phyloP scores from a whole-genome alignment of 768 basidiomycete genomes.

The Pleurotus salmoneostramineus region DNA sequence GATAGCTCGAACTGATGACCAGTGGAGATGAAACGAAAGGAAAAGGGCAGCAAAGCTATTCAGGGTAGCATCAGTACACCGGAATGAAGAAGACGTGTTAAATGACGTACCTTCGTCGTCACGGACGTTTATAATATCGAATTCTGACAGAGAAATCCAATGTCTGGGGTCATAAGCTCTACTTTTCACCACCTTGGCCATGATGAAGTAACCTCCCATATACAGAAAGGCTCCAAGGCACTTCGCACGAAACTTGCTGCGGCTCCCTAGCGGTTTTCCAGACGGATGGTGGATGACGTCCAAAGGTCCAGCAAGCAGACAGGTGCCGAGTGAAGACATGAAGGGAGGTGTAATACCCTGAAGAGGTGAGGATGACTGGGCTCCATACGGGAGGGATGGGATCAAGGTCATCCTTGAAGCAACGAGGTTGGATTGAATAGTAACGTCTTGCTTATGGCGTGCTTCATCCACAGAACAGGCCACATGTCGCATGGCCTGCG shows the following conservation, averaged over 20 bases:
- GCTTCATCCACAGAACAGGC: slow-evolving; percentile 82
- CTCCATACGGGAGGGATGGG: slow-evolving; percentile 19
- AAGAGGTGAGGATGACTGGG: slow-evolving; percentile 23
- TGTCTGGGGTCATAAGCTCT: slow-evolving; percentile 83
- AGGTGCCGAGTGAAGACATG: slow-evolving; percentile 71
- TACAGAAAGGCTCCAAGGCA: slow-evolving; percentile 93
- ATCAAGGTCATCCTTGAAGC: slow-evolving; percentile 55
- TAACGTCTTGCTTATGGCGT: slow-evolving; percentile 58
- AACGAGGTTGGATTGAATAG: slow-evolving; percentile 64
- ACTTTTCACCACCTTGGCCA: slow-evolving; percentile 82
- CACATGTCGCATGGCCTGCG: slow-evolving; percentile 71
- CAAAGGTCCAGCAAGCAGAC: slow-evolving; percentile 78
- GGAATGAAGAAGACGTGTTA: background rate
- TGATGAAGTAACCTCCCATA: slow-evolving; percentile 75
- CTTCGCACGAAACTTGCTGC: slow-evolving; percentile 64
- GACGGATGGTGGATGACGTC: slow-evolving; percentile 77
- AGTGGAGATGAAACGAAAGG: slow-evolving; percentile 67
- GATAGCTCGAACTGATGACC: slow-evolving; percentile 84
- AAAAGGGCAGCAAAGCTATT: slow-evolving; percentile 75
- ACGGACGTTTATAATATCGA: slow-evolving; percentile 64
- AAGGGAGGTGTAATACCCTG: slow-evolving; percentile 50
- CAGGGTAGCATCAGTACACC: background rate
- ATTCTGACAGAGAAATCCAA: slow-evolving; percentile 79
- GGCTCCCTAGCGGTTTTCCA: slow-evolving; percentile 36
- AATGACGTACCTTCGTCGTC: slow-evolving; percentile 70